Conservation (phyloP, 352 stramenopile species). For the Blastocystis sp. region DNA sequence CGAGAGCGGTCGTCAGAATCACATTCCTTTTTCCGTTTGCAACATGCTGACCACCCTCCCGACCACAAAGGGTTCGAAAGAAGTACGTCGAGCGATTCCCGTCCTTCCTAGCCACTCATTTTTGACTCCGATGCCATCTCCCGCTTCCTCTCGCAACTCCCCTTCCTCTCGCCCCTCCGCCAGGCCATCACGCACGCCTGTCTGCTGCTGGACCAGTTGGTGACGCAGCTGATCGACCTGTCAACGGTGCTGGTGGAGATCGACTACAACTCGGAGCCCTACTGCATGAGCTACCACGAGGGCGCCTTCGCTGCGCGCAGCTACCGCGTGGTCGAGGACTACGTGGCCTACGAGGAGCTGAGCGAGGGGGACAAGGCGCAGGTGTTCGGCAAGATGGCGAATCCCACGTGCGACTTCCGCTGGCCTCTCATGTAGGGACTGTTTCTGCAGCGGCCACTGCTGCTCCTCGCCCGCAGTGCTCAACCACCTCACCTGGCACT, state of each 20-base stretch:
- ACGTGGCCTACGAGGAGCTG: neutral
- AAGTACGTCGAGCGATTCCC: too few species aligned
- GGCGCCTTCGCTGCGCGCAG: neutral
- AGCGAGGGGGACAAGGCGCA: neutral
- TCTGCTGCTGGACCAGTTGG: neutral
- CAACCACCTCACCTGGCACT: constrained; percentile 24
- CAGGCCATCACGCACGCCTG: neutral
- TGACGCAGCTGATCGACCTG: neutral
- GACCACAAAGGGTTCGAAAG: neutral
- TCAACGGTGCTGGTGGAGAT: neutral
- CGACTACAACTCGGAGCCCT: constrained; percentile 11
- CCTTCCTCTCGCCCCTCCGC: neutral
- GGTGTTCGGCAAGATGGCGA: neutral
- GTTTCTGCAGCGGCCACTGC: neutral
- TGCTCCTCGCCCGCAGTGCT: neutral
- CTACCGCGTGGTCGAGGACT: neutral
- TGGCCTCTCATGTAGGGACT: neutral
- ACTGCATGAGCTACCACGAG: neutral
- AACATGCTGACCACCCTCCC: neutral
- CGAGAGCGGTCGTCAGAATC: neutral
- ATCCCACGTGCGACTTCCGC: neutral
- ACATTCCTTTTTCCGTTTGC: neutral
- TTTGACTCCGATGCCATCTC: neutral
- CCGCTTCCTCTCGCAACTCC: neutral
- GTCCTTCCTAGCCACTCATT: neutral